phyloP scores from a whole-genome alignment of 2,329 filamentous ascomycete species.

The Coniochaeta prunicola region DNA sequence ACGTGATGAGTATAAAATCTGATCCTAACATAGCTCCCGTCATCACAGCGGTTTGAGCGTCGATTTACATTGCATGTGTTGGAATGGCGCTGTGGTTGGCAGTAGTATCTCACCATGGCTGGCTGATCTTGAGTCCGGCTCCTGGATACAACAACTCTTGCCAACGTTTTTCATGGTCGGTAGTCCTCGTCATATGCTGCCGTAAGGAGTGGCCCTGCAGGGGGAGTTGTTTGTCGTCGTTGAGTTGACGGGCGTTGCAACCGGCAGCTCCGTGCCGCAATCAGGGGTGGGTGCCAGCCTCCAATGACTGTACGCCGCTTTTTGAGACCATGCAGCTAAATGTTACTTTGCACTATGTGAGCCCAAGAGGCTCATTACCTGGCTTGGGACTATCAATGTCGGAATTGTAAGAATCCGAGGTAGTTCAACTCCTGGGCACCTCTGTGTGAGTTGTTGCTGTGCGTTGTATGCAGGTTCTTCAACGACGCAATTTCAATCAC shows the following conservation, averaged over 20 bases:
- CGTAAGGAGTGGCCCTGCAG: slow-evolving; percentile 12
- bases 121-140: slow-evolving; percentile 14
- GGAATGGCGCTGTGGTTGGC: slow-evolving; percentile 19
- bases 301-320: background rate
- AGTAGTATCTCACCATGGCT: slow-evolving; percentile 17
- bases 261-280: slow-evolving; percentile 20
- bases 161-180: slow-evolving; percentile 16
- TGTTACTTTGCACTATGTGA: slow-evolving; percentile 18
- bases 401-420: slow-evolving; percentile 16
- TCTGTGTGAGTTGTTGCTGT: too few relatives aligned
- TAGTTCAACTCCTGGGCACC: too few relatives aligned
- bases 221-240: slow-evolving; percentile 16
- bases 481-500: background rate
- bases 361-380: slow-evolving; percentile 16
- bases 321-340: slow-evolving; percentile 9
- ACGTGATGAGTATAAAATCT: slow-evolving; percentile 18
- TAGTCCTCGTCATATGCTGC: slow-evolving; percentile 17
- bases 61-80: slow-evolving; percentile 1
- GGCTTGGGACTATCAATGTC: slow-evolving; percentile 19
- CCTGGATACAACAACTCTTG: slow-evolving; percentile 18
- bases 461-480: slow-evolving; percentile 7
- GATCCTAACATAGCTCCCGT: slow-evolving; percentile 7
- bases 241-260: slow-evolving; percentile 19
- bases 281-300: slow-evolving; percentile 11
- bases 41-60: background rate